phyloP scores from a whole-genome alignment of 2,329 filamentous ascomycete genomes.

The Claviceps citrina region DNA sequence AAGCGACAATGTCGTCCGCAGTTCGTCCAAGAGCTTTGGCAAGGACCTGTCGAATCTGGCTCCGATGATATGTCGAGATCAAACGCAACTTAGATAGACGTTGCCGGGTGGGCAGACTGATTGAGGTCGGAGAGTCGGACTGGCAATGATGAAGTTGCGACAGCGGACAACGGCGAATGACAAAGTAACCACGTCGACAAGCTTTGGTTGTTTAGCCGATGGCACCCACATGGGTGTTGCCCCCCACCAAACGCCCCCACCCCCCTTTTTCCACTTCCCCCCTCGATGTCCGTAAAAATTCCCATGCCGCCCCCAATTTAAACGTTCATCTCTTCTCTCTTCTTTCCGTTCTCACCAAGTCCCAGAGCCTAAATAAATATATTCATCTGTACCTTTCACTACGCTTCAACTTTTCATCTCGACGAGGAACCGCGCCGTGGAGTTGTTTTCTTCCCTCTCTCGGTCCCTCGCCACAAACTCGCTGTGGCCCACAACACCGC shows the following conservation, averaged over 20 bases:
- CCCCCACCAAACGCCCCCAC: background rate
- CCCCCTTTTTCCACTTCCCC: background rate
- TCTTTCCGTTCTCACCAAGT: background rate
- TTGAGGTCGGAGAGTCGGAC: background rate
- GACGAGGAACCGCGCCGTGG: background rate
- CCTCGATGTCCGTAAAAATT: slow-evolving; percentile 1
- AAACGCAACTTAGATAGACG: background rate
- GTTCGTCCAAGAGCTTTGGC: background rate
- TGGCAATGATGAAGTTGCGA: background rate
- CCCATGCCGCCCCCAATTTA: slow-evolving; percentile 3
- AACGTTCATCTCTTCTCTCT: background rate
- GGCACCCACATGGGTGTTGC: background rate
- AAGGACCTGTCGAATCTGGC: background rate
- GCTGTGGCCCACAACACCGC: background rate
- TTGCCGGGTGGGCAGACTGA: background rate
- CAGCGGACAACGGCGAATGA: background rate
- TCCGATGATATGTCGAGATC: background rate
- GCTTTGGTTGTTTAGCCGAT: background rate
- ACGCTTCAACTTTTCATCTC: no score
- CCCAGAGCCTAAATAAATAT: no score
- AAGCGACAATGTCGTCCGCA: background rate
- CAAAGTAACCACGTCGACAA: slow-evolving; percentile 6
- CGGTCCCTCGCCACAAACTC: no score
- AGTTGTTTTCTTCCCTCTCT: background rate
- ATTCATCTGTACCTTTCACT: no score